Evolutionary conservation across 179 eudicot genomes (phyloP).

Genomic region (Actinidia chinensis): DNA sequence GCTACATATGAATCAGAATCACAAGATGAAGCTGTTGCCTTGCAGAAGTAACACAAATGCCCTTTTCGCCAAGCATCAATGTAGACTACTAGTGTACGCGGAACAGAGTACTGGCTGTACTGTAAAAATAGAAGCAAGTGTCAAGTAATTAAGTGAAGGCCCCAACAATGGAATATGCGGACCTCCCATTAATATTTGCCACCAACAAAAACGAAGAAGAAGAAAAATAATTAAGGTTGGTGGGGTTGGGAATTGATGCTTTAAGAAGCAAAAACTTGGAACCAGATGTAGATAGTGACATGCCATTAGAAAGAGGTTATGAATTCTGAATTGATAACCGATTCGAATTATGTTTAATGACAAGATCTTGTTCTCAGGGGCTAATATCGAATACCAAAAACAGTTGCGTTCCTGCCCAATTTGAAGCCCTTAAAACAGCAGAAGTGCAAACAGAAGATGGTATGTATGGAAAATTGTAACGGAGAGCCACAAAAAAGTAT

Average conservation of each 20-base stretch:
- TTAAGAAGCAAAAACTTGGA: constrained; percentile 1
- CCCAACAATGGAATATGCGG: background rate
- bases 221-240: background rate
- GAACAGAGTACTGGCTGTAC: background rate
- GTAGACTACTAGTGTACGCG: background rate
- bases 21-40: too few relatives aligned
- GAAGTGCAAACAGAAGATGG: background rate
- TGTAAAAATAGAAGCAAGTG: background rate
- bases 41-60: background rate
- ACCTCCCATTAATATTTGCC: background rate
- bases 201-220: background rate
- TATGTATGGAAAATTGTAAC: background rate
- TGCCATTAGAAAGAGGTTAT: background rate
- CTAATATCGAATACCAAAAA: background rate
- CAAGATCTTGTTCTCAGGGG: background rate
- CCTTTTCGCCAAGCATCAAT: background rate
- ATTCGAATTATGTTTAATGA: background rate
- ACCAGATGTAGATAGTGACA: background rate
- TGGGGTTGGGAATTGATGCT: background rate
- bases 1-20: background rate
- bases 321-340: background rate
- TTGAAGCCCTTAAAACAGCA: background rate
- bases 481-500: background rate
- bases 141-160: background rate
- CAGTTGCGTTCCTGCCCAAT: background rate